phyloP scores from a whole-genome alignment of 164 flowering plant genomes.

The Litsea cubeba region DNA sequence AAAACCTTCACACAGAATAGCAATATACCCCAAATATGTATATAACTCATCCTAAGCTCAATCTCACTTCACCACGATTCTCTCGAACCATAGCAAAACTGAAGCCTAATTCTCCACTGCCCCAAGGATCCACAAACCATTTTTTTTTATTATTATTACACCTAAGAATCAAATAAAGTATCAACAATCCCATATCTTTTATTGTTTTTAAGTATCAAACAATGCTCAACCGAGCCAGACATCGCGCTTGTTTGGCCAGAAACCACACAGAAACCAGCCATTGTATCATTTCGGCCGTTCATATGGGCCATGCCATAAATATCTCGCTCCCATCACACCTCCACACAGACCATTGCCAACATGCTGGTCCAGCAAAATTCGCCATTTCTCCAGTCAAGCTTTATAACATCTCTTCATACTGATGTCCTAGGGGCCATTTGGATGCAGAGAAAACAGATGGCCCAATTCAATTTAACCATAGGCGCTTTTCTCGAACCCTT shows the following conservation, averaged over 20 bases:
- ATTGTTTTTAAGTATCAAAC: background rate
- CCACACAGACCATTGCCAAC: no score
- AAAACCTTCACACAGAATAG: background rate
- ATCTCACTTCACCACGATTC: background rate
- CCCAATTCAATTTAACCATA: no score
- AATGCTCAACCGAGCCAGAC: background rate
- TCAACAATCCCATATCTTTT: no score
- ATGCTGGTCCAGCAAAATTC: background rate
- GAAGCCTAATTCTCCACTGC: background rate
- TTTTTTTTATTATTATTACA: no score
- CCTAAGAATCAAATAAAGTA: no score
- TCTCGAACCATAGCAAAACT: background rate
- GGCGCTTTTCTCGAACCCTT: no score
- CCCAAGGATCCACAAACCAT: background rate
- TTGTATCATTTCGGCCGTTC: background rate
- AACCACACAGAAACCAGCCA: background rate
- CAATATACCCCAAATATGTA: no score
- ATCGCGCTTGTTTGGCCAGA: background rate
- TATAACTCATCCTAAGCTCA: background rate
- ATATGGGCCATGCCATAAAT: background rate
- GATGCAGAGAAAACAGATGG: no score
- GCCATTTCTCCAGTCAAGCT: background rate
- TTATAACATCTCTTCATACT: no score
- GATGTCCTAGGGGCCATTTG: no score
- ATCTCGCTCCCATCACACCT: background rate